Conservation (phyloP, 2,329 filamentous ascomycete species). For the Diplodia intermedia region DNA sequence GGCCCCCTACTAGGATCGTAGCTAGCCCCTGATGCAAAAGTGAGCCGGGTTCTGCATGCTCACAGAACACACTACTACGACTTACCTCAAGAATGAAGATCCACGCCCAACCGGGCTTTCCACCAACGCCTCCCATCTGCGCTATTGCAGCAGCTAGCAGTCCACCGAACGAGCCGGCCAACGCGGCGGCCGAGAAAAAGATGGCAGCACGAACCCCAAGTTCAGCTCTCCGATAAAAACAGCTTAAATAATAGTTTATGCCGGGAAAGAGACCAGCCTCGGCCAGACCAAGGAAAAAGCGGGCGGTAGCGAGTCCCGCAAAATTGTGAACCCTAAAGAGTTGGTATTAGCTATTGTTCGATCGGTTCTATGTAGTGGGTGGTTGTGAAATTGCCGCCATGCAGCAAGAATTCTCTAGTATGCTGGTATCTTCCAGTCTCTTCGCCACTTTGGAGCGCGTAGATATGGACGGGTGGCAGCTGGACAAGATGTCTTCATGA, state of each 20-base stretch:
- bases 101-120: slow-evolving; percentile 53
- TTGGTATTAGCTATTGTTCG: neutral
- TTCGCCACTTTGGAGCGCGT: too few species aligned
- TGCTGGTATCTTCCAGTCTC: neutral
- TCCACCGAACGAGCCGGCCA: slow-evolving; percentile 80
- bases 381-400: too few species aligned
- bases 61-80: neutral
- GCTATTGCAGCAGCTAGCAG: slow-evolving; percentile 75
- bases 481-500: neutral
- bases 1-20: slow-evolving; percentile 71
- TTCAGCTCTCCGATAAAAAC: slow-evolving; percentile 82
- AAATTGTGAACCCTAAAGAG: slow-evolving; percentile 17
- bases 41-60: neutral
- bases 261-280: slow-evolving; percentile 72
- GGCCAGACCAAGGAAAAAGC: slow-evolving; percentile 71
- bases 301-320: slow-evolving; percentile 42
- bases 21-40: slow-evolving; percentile 67
- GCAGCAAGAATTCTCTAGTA: too few species aligned
- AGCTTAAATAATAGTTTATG: slow-evolving; percentile 80
- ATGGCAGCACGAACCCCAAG: slow-evolving; percentile 81
- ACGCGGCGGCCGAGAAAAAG: slow-evolving; percentile 82
- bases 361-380: neutral
- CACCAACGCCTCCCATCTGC: slow-evolving; percentile 69
- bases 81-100: slow-evolving; percentile 42
- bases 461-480: too few species aligned